These are phyloP conservation scores for Helminthosporium solani DNA, from an alignment of 2,329 filamentous ascomycete genomes.

Conservation along the genomic window DNA sequence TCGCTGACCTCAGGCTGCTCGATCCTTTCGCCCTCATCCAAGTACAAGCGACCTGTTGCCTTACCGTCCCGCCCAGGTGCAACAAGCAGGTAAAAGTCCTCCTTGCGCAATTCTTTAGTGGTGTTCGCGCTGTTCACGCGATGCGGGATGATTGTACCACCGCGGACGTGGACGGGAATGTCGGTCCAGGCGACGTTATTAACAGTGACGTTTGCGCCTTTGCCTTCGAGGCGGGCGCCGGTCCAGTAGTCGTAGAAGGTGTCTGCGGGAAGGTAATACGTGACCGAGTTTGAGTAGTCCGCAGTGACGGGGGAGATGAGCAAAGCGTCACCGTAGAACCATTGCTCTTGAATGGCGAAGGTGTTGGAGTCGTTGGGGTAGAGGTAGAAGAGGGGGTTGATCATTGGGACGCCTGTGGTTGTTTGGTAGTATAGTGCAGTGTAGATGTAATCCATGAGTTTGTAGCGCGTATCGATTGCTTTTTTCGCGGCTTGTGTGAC, in stretches of 20 bases:
- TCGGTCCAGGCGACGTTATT: conserved; percentile 50
- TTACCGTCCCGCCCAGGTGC: conserved; percentile 63
- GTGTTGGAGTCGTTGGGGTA: conserved; percentile 62
- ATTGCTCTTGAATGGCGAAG: conserved; percentile 56
- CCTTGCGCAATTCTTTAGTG: conserved; percentile 62
- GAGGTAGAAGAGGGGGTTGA: conserved; percentile 71
- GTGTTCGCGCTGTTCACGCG: conserved; percentile 59
- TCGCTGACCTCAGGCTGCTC: conserved; percentile 58
- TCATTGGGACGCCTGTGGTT: conserved; percentile 61
- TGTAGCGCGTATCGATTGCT: conserved; percentile 72
- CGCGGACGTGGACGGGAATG: conserved; percentile 69
- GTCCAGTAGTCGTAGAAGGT: conserved; percentile 64
- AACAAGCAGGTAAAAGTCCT: conserved; percentile 71
- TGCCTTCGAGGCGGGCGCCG: conserved; percentile 48
- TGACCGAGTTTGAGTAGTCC: conserved; percentile 54
- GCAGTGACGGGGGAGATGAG: conserved; percentile 59
- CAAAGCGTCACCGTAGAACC: conserved; percentile 60
- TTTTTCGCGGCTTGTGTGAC: conserved; percentile 66
- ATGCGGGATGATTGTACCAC: conserved; percentile 65
- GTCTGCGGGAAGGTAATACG: conserved; percentile 59
- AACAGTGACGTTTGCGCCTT: conserved; percentile 48
- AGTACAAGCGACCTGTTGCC: conserved; percentile 68
- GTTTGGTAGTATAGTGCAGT: conserved; percentile 66
- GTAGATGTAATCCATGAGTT: conserved; percentile 77
- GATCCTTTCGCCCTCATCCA: conserved; percentile 74